Evolutionary conservation across 106 monocot species (phyloP).

Genomic region (Vanilla planifolia): DNA sequence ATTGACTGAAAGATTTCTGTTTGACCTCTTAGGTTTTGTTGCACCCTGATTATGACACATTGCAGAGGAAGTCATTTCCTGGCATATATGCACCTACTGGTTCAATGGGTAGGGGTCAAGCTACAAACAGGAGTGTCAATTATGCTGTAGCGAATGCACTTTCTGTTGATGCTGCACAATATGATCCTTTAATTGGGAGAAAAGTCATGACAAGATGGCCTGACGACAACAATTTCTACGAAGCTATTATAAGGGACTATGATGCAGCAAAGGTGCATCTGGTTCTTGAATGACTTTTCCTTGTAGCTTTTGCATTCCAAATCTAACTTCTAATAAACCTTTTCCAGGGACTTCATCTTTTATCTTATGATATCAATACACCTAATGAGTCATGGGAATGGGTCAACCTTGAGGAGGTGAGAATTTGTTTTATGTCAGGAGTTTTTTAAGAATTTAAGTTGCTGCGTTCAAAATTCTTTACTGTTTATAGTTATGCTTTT

Average conservation of each 20-base stretch:
- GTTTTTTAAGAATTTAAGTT: background rate
- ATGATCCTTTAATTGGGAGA: conserved; percentile 69
- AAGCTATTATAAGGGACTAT: conserved; percentile 92
- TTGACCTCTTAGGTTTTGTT: background rate
- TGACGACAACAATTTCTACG: conserved; percentile 88
- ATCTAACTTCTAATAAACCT: conserved; percentile 17
- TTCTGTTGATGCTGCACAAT: conserved; percentile 25
- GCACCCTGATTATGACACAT: background rate
- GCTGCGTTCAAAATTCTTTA: too few species aligned
- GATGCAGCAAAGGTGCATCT: conserved; percentile 61
- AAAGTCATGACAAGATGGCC: conserved; percentile 95
- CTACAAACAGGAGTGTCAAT: conserved; percentile 24
- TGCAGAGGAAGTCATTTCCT: conserved; percentile 43
- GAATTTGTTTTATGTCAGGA: background rate
- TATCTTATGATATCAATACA: conserved; percentile 86
- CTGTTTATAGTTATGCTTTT: background rate
- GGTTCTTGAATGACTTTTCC: conserved; percentile 17
- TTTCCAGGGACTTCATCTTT: conserved; percentile 73
- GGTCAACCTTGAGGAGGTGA: conserved; percentile 88
- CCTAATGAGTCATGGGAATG: conserved; percentile 85
- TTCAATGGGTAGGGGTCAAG: conserved; percentile 29
- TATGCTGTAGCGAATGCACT: conserved; percentile 17
- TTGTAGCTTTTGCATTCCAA: conserved; percentile 1
- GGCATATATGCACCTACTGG: conserved; percentile 36
- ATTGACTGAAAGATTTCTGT: background rate